Evolutionary conservation across 23 red algal genomes (phyloP), one percentile per base, ranked within the genome.

Genomic region (Gracilaria caudata): DNA sequence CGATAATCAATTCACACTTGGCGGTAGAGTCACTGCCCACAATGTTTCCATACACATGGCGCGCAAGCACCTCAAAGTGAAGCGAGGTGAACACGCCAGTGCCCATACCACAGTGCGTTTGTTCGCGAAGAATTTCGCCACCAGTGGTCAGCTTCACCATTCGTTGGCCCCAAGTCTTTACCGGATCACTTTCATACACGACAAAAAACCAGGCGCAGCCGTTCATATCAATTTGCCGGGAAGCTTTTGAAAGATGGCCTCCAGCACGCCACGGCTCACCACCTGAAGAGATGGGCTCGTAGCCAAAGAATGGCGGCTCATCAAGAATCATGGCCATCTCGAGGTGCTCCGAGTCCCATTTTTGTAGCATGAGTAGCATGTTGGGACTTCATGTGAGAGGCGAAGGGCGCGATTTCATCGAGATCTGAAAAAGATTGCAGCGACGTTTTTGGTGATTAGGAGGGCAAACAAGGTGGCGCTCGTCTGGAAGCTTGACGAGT

Each of bases 351-450:
- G 46, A 26, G 65, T 39, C 4, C 74, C 74, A 78, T 21, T 51
- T 10, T 17, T 78, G 40, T 21, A 78, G 45, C 74, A 78, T 78
- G 45, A 78, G 40, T 9, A 78, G 45, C 74, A 78, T 78, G 19
- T 65, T 28, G 8, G 10, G 60, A 28, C 1, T 28, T 11, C 1
- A 14, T 65, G 60, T 32, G 10, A 29, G 32, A 35, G 9, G 3
- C 14, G 3, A 54, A 10, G 51, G 51, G 51, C 12, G 10, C 12
- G 10, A 13, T 54, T 13, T 19, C 51, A 54, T 13, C 51, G 19
- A 54, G 19, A 10, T 10, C 10, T 19, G 19, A 54, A n/a, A n/a
- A n/a, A n/a, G n/a, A n/a, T n/a, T n/a, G n/a, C n/a, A n/a, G n/a
- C n/a, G n/a, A n/a, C n/a, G n/a, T n/a, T n/a, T n/a, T n/a, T n/a